Percentiles rank a stretch among this genome's conserved stretches.
These are phyloP conservation scores for Russula olivacea DNA, from an alignment of 768 basidiomycete genomes.

Conservation along the genomic window DNA sequence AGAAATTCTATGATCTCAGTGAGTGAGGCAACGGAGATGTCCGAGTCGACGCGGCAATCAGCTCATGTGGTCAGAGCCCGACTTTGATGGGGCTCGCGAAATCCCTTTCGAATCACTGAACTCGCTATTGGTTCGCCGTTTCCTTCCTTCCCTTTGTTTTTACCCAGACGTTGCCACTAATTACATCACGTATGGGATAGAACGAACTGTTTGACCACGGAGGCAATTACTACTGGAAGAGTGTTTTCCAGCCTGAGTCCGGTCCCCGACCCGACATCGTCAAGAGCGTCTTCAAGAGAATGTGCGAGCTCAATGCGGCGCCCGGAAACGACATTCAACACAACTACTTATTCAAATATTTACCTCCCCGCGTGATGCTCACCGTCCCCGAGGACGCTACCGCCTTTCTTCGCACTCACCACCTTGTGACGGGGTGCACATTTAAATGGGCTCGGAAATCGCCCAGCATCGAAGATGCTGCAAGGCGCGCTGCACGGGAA, in stretches of 20 bases:
- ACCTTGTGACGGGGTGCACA: background rate
- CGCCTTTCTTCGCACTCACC: conserved; percentile 38
- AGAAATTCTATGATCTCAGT: conserved; percentile 45
- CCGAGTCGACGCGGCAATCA: too few species aligned
- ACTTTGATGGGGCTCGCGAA: conserved; percentile 38
- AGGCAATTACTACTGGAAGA: conserved; percentile 40
- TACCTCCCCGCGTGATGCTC: conserved; percentile 36
- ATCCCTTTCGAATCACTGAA: conserved; percentile 46
- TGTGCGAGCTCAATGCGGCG: conserved; percentile 6
- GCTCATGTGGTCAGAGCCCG: conserved; percentile 33
- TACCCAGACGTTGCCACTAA: background rate
- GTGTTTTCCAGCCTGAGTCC: conserved; percentile 28
- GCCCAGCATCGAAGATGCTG: background rate
- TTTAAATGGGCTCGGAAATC: background rate
- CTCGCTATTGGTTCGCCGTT: conserved; percentile 32
- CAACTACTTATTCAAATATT: conserved; percentile 39
- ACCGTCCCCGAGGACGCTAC: conserved; percentile 31
- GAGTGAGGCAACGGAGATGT: conserved; percentile 8
- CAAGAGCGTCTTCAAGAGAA: background rate
- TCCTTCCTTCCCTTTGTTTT: background rate
- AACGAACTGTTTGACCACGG: conserved; percentile 37
- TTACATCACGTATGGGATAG: conserved; percentile 26
- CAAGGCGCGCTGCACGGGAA: conserved; percentile 1
- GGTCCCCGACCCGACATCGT: background rate
- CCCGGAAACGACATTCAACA: conserved; percentile 30